Percentiles rank a stretch among this genome's conserved stretches.
These are phyloP conservation scores for Hanseniaspora uvarum DNA, from an alignment of 1,139 yeast species.

Conservation along the genomic window DNA sequence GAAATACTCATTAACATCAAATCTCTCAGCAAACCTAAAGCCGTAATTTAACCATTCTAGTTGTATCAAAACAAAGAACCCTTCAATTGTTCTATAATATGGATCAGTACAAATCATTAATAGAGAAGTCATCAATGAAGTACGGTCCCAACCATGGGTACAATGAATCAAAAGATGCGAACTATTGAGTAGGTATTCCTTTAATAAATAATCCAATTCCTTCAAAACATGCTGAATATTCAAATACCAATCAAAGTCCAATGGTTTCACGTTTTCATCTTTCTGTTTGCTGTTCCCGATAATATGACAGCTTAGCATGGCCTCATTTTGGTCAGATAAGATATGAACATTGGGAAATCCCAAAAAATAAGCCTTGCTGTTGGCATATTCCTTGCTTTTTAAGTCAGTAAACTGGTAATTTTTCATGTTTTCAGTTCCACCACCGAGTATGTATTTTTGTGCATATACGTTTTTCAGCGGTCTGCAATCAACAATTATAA, in stretches of 20 bases:
- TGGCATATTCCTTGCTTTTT: constrained; percentile 21
- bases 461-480: constrained; percentile 95
- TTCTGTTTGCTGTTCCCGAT: constrained; percentile 32
- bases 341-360: constrained; percentile 94
- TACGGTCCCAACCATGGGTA: constrained; percentile 98
- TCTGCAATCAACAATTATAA: constrained; percentile 78
- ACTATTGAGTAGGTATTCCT: constrained; percentile 68
- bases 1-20: constrained; percentile 43
- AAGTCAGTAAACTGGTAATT: constrained; percentile 43
- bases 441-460: constrained; percentile 81
- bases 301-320: constrained; percentile 51
- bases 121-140: constrained; percentile 77
- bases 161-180: constrained; percentile 84
- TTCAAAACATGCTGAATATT: constrained; percentile 58
- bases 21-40: constrained; percentile 74
- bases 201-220: constrained; percentile 67
- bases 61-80: constrained; percentile 75
- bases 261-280: neutral
- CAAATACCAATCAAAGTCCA: constrained; percentile 62
- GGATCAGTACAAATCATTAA: constrained; percentile 87
- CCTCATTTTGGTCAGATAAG: constrained; percentile 72
- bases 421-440: constrained; percentile 90
- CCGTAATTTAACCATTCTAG: constrained; percentile 96
- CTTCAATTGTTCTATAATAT: constrained; percentile 72
- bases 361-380: constrained; percentile 59